Conservation (phyloP, 1,139 yeast genomes). For the Debaryomyces subglobosus region DNA sequence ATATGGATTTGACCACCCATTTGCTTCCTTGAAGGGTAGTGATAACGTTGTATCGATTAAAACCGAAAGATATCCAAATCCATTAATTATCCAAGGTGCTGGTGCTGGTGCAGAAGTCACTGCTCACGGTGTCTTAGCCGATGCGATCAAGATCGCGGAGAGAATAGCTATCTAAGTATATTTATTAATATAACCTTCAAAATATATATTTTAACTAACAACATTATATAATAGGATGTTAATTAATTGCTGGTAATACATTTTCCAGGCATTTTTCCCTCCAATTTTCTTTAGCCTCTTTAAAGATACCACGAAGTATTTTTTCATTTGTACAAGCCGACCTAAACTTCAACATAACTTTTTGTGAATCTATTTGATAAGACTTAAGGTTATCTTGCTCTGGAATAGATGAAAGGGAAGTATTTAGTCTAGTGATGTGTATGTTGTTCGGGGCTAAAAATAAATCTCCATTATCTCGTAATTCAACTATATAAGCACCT, state of each 20-base stretch:
- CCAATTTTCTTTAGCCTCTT: conserved; percentile 60
- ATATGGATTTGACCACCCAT: conserved; percentile 86
- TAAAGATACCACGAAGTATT: conserved; percentile 53
- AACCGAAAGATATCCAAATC: conserved; percentile 89
- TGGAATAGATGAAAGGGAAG: conserved; percentile 27
- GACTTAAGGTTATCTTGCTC: conserved; percentile 34
- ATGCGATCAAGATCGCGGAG: conserved; percentile 87
- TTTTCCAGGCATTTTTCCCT: conserved; percentile 30
- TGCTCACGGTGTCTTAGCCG: conserved; percentile 97
- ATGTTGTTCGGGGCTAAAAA: conserved; percentile 81
- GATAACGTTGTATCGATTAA: conserved; percentile 93
- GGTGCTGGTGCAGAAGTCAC: conserved; percentile 99
- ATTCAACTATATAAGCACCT: conserved; percentile 88
- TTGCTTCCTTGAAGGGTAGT: conserved; percentile 92
- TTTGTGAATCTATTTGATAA: conserved; percentile 61
- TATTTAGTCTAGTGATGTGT: conserved; percentile 65
- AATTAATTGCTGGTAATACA: conserved; percentile 20
- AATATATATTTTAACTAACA: neutral
- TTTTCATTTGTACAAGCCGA: conserved; percentile 58
- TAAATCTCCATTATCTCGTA: conserved; percentile 78
- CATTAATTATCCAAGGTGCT: conserved; percentile 95
- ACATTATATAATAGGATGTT: conserved; percentile 6
- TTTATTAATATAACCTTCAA: neutral
- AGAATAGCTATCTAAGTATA: conserved; percentile 55
- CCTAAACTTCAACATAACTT: conserved; percentile 70